Percentiles rank a stretch among this genome's conserved stretches.
phyloP scores from a whole-genome alignment of 805 yeast species.

The Candida nitratophila region DNA sequence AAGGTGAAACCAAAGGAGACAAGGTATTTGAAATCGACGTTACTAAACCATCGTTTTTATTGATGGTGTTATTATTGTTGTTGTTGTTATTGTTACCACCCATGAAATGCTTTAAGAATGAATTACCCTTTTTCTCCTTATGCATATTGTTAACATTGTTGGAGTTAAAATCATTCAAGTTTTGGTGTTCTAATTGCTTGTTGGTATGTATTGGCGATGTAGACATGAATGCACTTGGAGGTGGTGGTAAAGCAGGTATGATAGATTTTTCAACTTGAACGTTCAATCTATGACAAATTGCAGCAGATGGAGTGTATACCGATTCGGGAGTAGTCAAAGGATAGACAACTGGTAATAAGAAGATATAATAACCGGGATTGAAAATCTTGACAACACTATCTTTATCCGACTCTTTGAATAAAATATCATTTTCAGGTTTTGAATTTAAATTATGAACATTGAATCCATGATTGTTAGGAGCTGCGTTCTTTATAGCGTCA shows the following conservation, averaged over 20 bases:
- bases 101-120: not conserved
- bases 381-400: slow-evolving; percentile 14
- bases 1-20: not conserved
- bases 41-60: not conserved
- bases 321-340: slow-evolving; percentile 62
- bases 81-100: not conserved
- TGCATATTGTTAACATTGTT: not conserved
- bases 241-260: slow-evolving; percentile 22
- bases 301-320: slow-evolving; percentile 42
- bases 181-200: slow-evolving; percentile 1
- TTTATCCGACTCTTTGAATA: slow-evolving; percentile 10
- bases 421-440: slow-evolving; percentile 7
- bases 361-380: slow-evolving; percentile 66
- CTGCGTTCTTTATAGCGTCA: slow-evolving; percentile 5
- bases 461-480: not conserved
- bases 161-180: not conserved
- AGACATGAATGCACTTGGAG: slow-evolving; percentile 26
- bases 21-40: not conserved
- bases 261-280: slow-evolving; percentile 31
- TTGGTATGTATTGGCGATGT: slow-evolving; percentile 23
- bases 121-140: not conserved
- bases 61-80: not conserved
- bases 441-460: not conserved
- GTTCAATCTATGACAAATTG: slow-evolving; percentile 34
- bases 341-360: slow-evolving; percentile 53